Evolutionary conservation across 176 grass and related monocot species (phyloP).

Genomic region (Aegilops umbellulata): DNA sequence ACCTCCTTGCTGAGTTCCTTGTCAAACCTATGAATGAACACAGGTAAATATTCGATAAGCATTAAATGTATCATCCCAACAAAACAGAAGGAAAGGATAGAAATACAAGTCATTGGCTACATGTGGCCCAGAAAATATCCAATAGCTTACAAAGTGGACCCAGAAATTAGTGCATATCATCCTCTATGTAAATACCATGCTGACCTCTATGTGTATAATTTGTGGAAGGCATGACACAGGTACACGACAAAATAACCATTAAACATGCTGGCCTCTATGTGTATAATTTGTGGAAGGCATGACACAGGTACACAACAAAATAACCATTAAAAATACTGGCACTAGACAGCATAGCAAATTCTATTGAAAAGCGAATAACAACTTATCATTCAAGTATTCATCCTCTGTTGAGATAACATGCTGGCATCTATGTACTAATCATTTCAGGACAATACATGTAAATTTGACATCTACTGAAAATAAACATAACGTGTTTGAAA

Average conservation of each 20-base stretch:
- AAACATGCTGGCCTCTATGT: neutral
- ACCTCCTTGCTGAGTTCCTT: constrained; percentile 88
- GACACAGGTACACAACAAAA: constrained; percentile 12
- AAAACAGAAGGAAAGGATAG: neutral
- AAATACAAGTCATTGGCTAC: neutral
- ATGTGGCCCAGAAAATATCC: constrained; percentile 7
- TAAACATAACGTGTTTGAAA: neutral
- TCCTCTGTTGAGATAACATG: too few species aligned
- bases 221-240: neutral
- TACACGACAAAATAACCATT: constrained; percentile 9
- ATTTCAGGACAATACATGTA: constrained; percentile 5
- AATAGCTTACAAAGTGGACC: neutral
- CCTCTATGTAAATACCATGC: neutral
- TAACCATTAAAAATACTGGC: neutral
- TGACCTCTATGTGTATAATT: neutral
- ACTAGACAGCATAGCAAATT: constrained; percentile 5
- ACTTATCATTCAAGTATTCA: too few species aligned
- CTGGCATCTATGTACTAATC: neutral
- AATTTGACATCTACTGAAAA: constrained; percentile 12
- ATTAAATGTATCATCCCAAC: constrained; percentile 14
- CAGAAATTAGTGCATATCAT: neutral
- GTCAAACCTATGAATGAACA: constrained; percentile 69
- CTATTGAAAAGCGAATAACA: too few species aligned
- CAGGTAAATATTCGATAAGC: neutral
- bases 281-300: neutral